A percentile compares a stretch with the other conserved stretches of the same genome.
Evolutionary conservation across 1,284 basidiomycete genomes (phyloP).

Genomic region (Leucoagaricus sp.): DNA sequence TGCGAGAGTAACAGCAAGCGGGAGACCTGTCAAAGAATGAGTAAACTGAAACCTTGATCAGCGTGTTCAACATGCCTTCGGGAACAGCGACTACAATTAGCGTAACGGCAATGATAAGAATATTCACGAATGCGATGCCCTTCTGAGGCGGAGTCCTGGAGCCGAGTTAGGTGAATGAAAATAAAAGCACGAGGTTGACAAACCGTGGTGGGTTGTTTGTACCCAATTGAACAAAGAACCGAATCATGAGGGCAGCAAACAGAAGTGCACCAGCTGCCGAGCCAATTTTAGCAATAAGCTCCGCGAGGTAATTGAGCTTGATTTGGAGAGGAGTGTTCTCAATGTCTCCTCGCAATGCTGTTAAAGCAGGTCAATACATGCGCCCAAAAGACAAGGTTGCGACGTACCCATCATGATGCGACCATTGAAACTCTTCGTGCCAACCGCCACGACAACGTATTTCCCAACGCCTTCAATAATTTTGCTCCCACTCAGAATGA

Average conservation of each 20-base stretch:
- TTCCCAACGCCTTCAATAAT: conserved; percentile 93
- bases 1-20: conserved; percentile 94
- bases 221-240: conserved; percentile 89
- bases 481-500: conserved; percentile 92
- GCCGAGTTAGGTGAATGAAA: not conserved
- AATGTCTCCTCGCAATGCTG: conserved; percentile 78
- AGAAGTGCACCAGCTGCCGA: conserved; percentile 81
- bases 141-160: conserved; percentile 75
- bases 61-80: conserved; percentile 62
- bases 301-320: conserved; percentile 92
- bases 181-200: not conserved
- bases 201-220: conserved; percentile 52
- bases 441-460: conserved; percentile 93
- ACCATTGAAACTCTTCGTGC: conserved; percentile 92
- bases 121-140: conserved; percentile 90
- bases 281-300: conserved; percentile 92
- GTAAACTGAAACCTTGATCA: conserved; percentile 16
- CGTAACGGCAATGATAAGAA: conserved; percentile 94
- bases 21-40: conserved; percentile 61
- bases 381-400: not conserved
- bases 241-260: conserved; percentile 88
- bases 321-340: conserved; percentile 92
- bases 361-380: conserved; percentile 18
- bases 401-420: conserved; percentile 91
- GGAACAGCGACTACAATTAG: conserved; percentile 97